Evolutionary conservation across 306 rosid genomes (phyloP), one percentile per base, ranked within the genome.

Genomic region (Cotoneaster glaucophyllus): DNA sequence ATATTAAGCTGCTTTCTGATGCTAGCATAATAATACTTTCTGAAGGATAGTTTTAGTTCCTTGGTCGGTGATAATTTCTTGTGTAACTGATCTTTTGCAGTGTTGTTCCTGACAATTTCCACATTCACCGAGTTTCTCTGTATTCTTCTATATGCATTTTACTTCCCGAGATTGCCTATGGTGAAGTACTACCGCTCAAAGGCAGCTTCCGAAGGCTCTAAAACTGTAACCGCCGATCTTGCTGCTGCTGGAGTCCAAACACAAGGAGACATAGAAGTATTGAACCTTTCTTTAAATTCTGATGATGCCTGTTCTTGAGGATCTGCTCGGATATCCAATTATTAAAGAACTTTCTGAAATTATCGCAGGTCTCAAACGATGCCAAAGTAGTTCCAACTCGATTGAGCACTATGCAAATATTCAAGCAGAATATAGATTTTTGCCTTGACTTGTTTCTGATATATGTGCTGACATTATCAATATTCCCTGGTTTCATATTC

Each of bases 131-230:
- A 85, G 87, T 80, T 89, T 50, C 32, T 88, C 6, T 95, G 97
- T 24, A 74, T 95, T 15, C 5, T 92, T 58, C 89, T 92, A 1
- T 95, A 95, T 70, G 93, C 96, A 50, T 8, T 77, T 62, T 85
- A 69, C 76, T 92, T 95, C 87, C 78, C 99, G 19, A 90, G 84
- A 71, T 73, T 95, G 73, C 87, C 97, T 3, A 87, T 95, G 34
- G 92, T 95, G 75, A 95, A 90, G 76, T 82, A 86, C 74, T 92
- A 90, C 62, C 95, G 96, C 68, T 68, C 88, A 45, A 95, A 89
- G 80, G 97, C 98, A 45, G 93, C 97, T 25, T 83, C 70, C 0
- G 97, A 95, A 78, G 98, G 97, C 82, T 87, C 96, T 8, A 91
- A 86, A 87, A 91, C 98, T 43, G 98, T 91, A 62, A 67, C 89